Base-by-base conservation (phyloP, 2,329 filamentous ascomycete species). In the Arthroderma uncinatum region DNA sequence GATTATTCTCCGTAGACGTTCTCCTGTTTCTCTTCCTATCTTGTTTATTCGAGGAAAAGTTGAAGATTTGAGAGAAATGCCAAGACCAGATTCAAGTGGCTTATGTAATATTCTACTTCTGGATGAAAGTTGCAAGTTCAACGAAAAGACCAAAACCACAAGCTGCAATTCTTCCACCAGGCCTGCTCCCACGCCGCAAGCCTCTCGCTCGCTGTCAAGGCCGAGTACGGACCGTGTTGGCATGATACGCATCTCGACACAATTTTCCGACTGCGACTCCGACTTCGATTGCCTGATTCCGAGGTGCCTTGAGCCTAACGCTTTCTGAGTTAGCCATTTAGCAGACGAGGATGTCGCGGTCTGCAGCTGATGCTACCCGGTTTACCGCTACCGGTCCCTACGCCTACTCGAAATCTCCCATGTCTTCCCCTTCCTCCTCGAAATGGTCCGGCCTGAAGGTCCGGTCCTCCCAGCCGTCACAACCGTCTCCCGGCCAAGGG, bases 311-410 rank as follows among this genome's bases (percentile, higher is more conserved):
- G 34, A 37, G 34, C 34, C 14, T 37, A 12, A 37, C 34, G 28
- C 3, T 30, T 30, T 3, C 28, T 7, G 28, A 30, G 28, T 30
- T 36, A 47, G 23, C 21, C 12, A 47, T 23, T 6, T 47, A 47
- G 19, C 40, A 47, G 40, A 47, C 10, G 23, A 47, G 21, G 28
- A 76, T 76, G 74, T 74, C 73, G 65, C 74, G 71, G 66, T 76
- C 72, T 66, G 74, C 75, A 59, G 70, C 73, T 62, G 74, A 78
- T 65, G 73, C 74, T 65, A 78, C 75, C 61, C 71, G 76, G 59
- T 78, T 78, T 67, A 78, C 76, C 59, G 75, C 76, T 59, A 77
- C 74, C 58, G 73, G 74, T 57, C 75, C 75, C 33, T 75, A 77
- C 67, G 74, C 74, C 62, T 73, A 67, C 63, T 72, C 73, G 57